A percentile compares a stretch with the other conserved stretches of the same genome.
These are phyloP conservation scores for Boletus pseudo-olivaceus DNA, from an alignment of 768 basidiomycete genomes.

Conservation along the genomic window DNA sequence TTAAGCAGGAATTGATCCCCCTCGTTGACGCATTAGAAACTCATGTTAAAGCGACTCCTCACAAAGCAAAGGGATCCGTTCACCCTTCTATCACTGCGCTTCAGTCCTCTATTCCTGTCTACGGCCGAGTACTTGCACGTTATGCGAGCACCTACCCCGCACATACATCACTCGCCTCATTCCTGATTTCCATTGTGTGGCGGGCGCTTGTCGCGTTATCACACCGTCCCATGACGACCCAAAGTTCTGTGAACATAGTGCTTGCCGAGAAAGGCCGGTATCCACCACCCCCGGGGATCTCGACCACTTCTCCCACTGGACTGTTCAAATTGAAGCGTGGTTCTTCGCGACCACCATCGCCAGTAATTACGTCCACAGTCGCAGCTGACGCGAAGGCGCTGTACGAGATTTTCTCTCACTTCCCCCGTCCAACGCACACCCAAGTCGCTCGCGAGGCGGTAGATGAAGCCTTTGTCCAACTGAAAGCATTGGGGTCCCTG, in stretches of 20 bases:
- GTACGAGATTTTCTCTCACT: constrained; percentile 53
- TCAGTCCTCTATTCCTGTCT: constrained; percentile 58
- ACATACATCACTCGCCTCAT: constrained; percentile 61
- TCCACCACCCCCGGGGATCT: constrained; percentile 38
- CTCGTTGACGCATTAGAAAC: constrained; percentile 61
- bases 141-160: constrained; percentile 52
- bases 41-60: constrained; percentile 30
- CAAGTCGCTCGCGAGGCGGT: constrained; percentile 75
- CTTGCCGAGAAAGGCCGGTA: constrained; percentile 42
- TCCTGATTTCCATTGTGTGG: constrained; percentile 75
- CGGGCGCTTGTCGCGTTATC: constrained; percentile 67
- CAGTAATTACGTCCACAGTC: constrained; percentile 40
- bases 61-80: constrained; percentile 12
- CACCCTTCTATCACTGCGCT: constrained; percentile 64
- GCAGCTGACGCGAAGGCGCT: constrained; percentile 59
- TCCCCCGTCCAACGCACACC: constrained; percentile 59
- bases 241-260: constrained; percentile 35
- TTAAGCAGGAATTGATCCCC: constrained; percentile 59
- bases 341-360: constrained; percentile 65
- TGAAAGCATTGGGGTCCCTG: constrained; percentile 54
- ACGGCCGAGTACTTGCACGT: constrained; percentile 53
- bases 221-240: constrained; percentile 49
- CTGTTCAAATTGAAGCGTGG: constrained; percentile 66
- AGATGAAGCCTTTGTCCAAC: constrained; percentile 69
- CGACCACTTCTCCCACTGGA: constrained; percentile 51